Percentiles rank a stretch among this genome's conserved stretches.
Evolutionary conservation across 1,284 basidiomycete species (phyloP).

Genomic region (Phellinidium pouzarii): DNA sequence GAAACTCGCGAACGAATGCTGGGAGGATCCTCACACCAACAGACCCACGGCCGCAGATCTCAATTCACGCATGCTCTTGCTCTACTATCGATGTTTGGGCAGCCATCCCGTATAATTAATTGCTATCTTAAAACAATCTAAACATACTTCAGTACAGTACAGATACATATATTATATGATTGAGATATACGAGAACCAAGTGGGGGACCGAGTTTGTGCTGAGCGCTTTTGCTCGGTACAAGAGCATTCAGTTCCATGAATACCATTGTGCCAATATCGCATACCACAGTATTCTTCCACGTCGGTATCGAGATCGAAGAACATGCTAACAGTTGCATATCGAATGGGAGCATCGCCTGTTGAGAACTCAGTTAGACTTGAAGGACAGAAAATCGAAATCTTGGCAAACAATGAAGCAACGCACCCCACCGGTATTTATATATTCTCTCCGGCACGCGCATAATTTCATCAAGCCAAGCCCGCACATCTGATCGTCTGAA

Average conservation of each 20-base stretch:
- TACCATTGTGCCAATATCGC: conserved; percentile 17
- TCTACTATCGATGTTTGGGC: conserved; percentile 1
- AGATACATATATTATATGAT: neutral
- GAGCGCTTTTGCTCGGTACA: conserved; percentile 5
- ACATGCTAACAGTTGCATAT: conserved; percentile 16
- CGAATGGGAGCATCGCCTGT: conserved; percentile 16
- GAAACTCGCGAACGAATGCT: conserved; percentile 33
- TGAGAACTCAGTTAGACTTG: neutral
- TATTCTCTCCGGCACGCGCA: conserved; percentile 16
- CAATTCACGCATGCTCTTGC: neutral
- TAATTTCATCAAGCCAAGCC: conserved; percentile 18
- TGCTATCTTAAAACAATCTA: neutral
- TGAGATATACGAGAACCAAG: neutral
- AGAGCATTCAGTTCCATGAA: conserved; percentile 10
- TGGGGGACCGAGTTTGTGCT: neutral
- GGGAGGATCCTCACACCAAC: conserved; percentile 25
- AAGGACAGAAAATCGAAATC: neutral
- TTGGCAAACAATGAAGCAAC: neutral
- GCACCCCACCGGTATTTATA: conserved; percentile 21
- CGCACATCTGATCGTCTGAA: conserved; percentile 15
- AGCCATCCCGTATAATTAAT: neutral
- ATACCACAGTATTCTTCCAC: conserved; percentile 18
- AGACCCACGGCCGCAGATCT: conserved; percentile 22
- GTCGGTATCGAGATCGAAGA: conserved; percentile 15
- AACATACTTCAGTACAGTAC: neutral